Base-by-base conservation (phyloP, 495 filamentous ascomycete species). In the Daldinia decipiens region DNA sequence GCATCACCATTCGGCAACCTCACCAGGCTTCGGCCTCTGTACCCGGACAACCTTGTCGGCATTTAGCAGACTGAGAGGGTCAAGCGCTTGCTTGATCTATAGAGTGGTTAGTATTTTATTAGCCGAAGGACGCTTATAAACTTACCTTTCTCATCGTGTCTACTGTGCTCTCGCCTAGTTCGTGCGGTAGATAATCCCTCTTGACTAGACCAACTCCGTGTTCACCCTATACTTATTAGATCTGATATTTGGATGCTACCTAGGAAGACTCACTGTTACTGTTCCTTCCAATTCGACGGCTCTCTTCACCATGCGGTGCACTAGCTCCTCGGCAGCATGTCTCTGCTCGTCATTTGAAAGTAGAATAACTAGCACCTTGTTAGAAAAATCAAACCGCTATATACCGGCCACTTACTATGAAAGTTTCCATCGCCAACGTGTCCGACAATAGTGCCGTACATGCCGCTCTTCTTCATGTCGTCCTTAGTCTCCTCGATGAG, bases 401-500 rank as follows among this genome's bases (percentile, higher is more conserved):
- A 43, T 11, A 4, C 19, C 19, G 6, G 31, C 59, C 15, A 78
- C 84, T 73, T 74, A 89, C 88, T 83, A 70, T 95, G 92, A 66
- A 95, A 95, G 75, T 95, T 95, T 8, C 92, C 92, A 78, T 94
- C 92, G 0, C 92, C 92, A 9, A 93, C 92, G 77, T 94, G 92
- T 6, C 92, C 92, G 11, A 95, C 90, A 76, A 94, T 94, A 17
- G 88, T 85, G 34, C 87, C 90, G 24, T 88, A 84, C 65, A 94
- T 76, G 17, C 92, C 92, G 59, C 85, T 87, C 73, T 79, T 83
- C 73, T 79, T 82, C 64, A 95, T 85, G 71, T 94, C 90, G 17
- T 82, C 81, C 78, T 94, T 93, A 3, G 92, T 93, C 80, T 89
- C 84, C 72, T 93, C 92, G 56, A 95, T 92, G 57, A 94, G 90